Conservation (phyloP, 169 alveolate species). For the Plasmodium falciparum region DNA sequence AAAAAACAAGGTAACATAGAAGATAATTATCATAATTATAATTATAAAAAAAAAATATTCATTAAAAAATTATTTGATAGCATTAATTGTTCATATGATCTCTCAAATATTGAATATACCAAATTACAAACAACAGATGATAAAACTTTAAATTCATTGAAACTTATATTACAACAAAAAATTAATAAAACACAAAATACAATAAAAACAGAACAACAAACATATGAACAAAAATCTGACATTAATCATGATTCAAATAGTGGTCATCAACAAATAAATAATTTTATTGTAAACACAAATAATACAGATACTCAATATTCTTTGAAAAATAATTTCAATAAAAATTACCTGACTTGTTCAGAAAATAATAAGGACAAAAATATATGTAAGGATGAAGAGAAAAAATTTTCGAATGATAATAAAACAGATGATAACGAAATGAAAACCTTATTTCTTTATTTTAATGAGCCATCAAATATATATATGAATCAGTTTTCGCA, state of each 20-base stretch:
- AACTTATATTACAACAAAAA: slow-evolving; percentile 33
- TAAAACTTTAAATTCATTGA: slow-evolving; percentile 27
- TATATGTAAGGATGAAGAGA: too few species aligned
- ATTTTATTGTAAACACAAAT: neutral
- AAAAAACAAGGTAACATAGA: neutral
- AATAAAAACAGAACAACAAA: neutral
- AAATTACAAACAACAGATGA: slow-evolving; percentile 34
- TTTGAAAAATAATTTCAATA: neutral
- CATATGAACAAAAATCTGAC: neutral
- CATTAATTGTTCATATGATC: slow-evolving; percentile 43
- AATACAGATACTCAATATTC: neutral
- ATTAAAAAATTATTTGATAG: slow-evolving; percentile 62
- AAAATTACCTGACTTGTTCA: slow-evolving; percentile 13
- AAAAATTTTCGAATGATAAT: neutral
- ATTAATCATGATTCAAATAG: neutral
- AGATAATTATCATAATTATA: neutral
- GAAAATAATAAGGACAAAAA: neutral
- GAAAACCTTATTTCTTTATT: slow-evolving; percentile 35
- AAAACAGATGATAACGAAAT: slow-evolving; percentile 33
- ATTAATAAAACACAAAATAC: slow-evolving; percentile 27
- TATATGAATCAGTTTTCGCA: slow-evolving; percentile 52
- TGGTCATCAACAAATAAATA: neutral
- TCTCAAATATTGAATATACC: slow-evolving; percentile 35
- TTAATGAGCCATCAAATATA: slow-evolving; percentile 63
- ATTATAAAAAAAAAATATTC: slow-evolving; percentile 20